Evolutionary conservation across 2,329 filamentous ascomycete species (phyloP), one percentile per base, ranked within the genome.

Genomic region (Trichoderma sp.): DNA sequence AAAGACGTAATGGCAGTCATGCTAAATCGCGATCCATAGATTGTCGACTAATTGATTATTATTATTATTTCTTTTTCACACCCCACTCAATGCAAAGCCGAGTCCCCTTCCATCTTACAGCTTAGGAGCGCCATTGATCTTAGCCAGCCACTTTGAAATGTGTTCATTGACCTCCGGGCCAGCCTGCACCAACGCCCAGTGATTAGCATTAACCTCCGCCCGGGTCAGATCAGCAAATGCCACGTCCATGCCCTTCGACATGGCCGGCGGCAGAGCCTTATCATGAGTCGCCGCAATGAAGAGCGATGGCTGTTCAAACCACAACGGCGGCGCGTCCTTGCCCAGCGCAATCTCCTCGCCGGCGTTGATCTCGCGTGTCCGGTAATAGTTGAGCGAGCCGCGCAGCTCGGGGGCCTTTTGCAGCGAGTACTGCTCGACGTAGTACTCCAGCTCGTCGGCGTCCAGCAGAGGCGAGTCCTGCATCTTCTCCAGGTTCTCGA

Each of bases 301-400:
- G 72, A 98, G 82, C 5, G 89, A 84, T 0, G 93, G 92, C 73
- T 87, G 81, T 56, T 83, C 79, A 63, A 64, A 67, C 19, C 19
- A 54, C 22, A 92, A 81, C 67, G 78, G 83, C 74, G 83, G 65
- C 37, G 70, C 88, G 73, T 89, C 88, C 69, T 86, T 82, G 63
- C 87, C 82, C 48, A 92, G 81, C 50, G 82, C 77, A 57, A 77
- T 72, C 75, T 97, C 95, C 70, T 97, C 92, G 48, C 92, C 86
- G 76, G 84, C 91, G 78, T 97, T 97, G 70, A 90, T 78, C 77
- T 86, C 81, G 22, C 87, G 83, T 3, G 87, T 91, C 52, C 93
- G 89, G 80, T 99, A 99, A 92, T 93, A 97, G 79, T 94, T 95
- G 69, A 93, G 82, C 17, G 93, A 92, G 0, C 93, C 93, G 71